Evolutionary conservation across 2,329 filamentous ascomycete species (phyloP).

Genomic region (Trichoderma semiorbis): DNA sequence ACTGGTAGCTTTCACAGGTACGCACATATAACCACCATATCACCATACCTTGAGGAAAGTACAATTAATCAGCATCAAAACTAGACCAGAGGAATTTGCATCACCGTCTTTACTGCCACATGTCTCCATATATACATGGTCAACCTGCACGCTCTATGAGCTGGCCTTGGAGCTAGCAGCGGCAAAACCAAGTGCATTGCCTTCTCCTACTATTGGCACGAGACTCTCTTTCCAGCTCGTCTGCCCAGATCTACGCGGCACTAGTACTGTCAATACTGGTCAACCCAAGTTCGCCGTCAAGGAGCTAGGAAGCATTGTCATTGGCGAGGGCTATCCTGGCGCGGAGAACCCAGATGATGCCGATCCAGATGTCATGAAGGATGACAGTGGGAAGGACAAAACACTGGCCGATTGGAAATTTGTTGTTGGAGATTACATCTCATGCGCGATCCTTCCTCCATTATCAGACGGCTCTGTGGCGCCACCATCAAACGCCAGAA

Average conservation of each 20-base stretch:
- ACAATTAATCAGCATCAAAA: neutral
- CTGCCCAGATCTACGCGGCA: conserved; percentile 65
- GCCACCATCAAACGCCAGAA: conserved; percentile 46
- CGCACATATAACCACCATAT: neutral
- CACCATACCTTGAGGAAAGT: neutral
- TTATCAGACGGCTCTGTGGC: conserved; percentile 70
- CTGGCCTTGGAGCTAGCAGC: conserved; percentile 73
- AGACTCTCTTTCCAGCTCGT: conserved; percentile 84
- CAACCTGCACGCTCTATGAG: conserved; percentile 74
- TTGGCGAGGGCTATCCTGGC: conserved; percentile 57
- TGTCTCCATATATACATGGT: conserved; percentile 83
- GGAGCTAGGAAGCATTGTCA: conserved; percentile 77
- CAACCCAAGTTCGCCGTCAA: conserved; percentile 66
- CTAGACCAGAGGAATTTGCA: conserved; percentile 69
- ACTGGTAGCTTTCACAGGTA: conserved; percentile 68
- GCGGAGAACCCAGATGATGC: conserved; percentile 40
- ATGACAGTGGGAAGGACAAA: conserved; percentile 62
- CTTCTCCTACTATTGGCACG: conserved; percentile 72
- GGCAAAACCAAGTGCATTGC: conserved; percentile 63
- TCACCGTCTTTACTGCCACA: conserved; percentile 58
- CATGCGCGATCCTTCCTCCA: conserved; percentile 76
- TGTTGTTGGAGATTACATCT: conserved; percentile 84
- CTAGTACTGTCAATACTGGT: conserved; percentile 26
- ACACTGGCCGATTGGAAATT: conserved; percentile 75
- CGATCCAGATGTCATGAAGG: conserved; percentile 31